These are phyloP conservation scores for Ampelocalamus luodianensis DNA, from an alignment of 176 grass and related monocot genomes.

Conservation along the genomic window DNA sequence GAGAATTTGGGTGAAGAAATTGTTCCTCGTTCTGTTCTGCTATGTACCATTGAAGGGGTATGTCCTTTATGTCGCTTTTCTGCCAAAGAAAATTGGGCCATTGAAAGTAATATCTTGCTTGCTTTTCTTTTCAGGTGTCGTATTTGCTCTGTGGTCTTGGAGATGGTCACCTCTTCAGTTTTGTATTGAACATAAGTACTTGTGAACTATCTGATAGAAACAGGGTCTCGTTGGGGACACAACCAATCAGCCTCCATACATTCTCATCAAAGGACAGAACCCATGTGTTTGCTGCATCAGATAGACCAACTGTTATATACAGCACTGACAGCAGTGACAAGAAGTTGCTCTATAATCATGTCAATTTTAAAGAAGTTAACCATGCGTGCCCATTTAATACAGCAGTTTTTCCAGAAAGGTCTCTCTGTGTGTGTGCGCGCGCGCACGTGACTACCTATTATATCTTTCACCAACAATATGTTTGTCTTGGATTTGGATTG, in stretches of 20 bases:
- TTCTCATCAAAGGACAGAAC: conserved; percentile 94
- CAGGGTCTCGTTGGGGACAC: conserved; percentile 91
- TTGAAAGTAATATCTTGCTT: conserved; percentile 30
- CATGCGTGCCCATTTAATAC: conserved; percentile 97
- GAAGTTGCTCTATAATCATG: conserved; percentile 96
- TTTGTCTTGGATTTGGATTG: conserved; percentile 29
- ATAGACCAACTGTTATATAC: conserved; percentile 96
- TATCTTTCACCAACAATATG: no score
- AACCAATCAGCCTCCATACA: conserved; percentile 89
- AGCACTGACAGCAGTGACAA: conserved; percentile 98
- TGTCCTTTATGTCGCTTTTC: conserved; percentile 36
- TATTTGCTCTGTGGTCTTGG: conserved; percentile 97
- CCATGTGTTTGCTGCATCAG: conserved; percentile 91
- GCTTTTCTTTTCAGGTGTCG: conserved; percentile 64
- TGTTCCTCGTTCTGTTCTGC: conserved; percentile 92
- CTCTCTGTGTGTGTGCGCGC: not conserved
- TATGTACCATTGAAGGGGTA: conserved; percentile 97
- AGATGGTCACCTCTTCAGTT: conserved; percentile 93
- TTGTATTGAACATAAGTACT: conserved; percentile 67
- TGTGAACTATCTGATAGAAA: conserved; percentile 83
- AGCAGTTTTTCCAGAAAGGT: conserved; percentile 94
- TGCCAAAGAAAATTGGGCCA: not conserved
- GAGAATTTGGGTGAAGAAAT: conserved; percentile 96
- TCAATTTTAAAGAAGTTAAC: conserved; percentile 96
- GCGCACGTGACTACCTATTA: no score